phyloP scores from a whole-genome alignment of 257 asterid genomes.

The Nicotiana undulata region DNA sequence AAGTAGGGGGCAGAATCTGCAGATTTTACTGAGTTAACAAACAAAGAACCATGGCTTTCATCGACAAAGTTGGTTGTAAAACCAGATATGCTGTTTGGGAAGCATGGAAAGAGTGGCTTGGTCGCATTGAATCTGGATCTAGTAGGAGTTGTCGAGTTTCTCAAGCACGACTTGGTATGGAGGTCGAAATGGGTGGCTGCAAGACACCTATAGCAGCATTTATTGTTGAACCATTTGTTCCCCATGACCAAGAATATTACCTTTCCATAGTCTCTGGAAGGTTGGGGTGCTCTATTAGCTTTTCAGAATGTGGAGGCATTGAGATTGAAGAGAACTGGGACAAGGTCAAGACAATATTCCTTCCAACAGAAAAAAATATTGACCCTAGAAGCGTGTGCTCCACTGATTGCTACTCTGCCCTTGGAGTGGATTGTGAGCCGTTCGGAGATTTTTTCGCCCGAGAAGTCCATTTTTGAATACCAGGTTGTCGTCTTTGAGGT shows the following conservation, averaged over 20 bases:
- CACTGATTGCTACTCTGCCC: conserved; percentile 83
- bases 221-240: conserved; percentile 86
- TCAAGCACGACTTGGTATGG: conserved; percentile 76
- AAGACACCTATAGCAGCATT: conserved; percentile 88
- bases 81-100: conserved; percentile 92
- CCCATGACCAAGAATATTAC: conserved; percentile 83
- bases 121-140: conserved; percentile 77
- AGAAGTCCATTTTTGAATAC: too few relatives aligned
- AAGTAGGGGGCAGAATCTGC: conserved; percentile 63
- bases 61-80: conserved; percentile 84
- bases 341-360: conserved; percentile 77
- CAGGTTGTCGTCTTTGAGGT: too few relatives aligned
- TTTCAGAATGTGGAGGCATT: conserved; percentile 94
- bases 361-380: conserved; percentile 73
- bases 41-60: conserved; percentile 86
- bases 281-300: conserved; percentile 76
- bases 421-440: too few relatives aligned
- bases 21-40: conserved; percentile 67
- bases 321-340: conserved; percentile 98
- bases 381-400: conserved; percentile 83
- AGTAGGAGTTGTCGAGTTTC: conserved; percentile 81
- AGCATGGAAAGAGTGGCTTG: conserved; percentile 93
- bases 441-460: too few relatives aligned
- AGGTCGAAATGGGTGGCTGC: conserved; percentile 98
- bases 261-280: conserved; percentile 78